Evolutionary conservation across 768 basidiomycete species (phyloP), one percentile per base, ranked within the genome.

Genomic region (Suillus alpinus): DNA sequence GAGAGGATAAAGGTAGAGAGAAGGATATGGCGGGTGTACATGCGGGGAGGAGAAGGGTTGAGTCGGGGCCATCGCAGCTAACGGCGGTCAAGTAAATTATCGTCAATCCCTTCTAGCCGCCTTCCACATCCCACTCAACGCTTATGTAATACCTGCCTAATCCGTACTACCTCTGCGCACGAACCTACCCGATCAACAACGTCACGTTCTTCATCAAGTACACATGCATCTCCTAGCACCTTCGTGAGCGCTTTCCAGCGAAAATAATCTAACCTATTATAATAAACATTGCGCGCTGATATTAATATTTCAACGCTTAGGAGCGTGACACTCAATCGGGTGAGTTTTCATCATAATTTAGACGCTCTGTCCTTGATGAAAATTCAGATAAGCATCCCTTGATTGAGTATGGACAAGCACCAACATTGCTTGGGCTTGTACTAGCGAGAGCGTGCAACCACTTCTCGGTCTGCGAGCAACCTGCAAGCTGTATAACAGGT

Each of bases 1-100:
- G 58, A 97, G 82, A 0, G 95, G 95, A 72, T 94, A 95, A 40
- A 98, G 78, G 73, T 87, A 87, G 29, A 87, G 83, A 23, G 79
- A 85, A 53, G 76, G 77, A 57, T 70, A 69, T 1, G 67, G 36
- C 0, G 65, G 63, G 14, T 69, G 71, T 57, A 20, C 64, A 16
- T 73, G 72, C 0, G 72, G 68, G 1, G 72, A 69, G 5, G 74
- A 69, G 57, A 74, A 75, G 7, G 73, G 65, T 13, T 50, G 63
- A 47, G 71, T 68, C 37, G 72, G 74, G 61, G 74, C 71, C 73
- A 74, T 74, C 69, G 69, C 68, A 51, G 61, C 34, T 40, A 53
- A 53, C 60, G 62, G 56, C 53, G 53, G 37, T 39, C 36, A 12
- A 55, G 53, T 39, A 40, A 55, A 55, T 55, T 55, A 55, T 55